Evolutionary conservation across 306 rosid genomes (phyloP), one percentile per base, ranked within the genome.

Genomic region (Castanea mollissima): DNA sequence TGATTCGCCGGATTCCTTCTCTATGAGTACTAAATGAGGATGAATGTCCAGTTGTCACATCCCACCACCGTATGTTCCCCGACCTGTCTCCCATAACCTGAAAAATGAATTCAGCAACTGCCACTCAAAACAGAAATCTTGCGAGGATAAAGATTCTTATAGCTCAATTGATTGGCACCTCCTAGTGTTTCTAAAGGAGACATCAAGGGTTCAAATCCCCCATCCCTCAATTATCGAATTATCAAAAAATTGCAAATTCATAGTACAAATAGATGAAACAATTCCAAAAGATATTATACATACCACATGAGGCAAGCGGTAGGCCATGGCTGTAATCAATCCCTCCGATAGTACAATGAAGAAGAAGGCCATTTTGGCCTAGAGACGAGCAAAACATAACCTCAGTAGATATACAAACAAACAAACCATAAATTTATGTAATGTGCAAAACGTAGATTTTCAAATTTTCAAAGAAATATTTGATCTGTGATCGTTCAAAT

Each of bases 331-430:
- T 82, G 99, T 91, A 83, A 88, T 88, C 77, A 93, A 82, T 87
- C 99, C 98, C 69, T 93, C 99, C 8, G 93, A 88, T 77, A 93
- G 87, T 60, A 90, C 92, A 85, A 93, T 58, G 99, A 90, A 77
- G 98, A 85, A 74, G 98, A 87, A 79, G 99, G 99, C 99, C 99
- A 95, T 80, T 93, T 95, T 32, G 99, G 99, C 89, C 99, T 95
- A 88, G 55, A 85, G 77, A 82, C 74, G 81, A 70, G 69, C 27
- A 81, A 49, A 55, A 69, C 23, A 62, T 56, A 83, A 72, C 46
- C 73, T 69, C 64, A 78, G 87, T 74, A 88, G 89, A 88, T 78
- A 82, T 78, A 75, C 38, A 70, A 76, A 60, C 63, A 56, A 67
- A 23, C 31, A 29, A 63, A 73, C 14, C 31, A 51, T 16, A 46